Base-by-base conservation (phyloP, 169 alveolate genomes). In the Cryptosporidium ryanae region DNA sequence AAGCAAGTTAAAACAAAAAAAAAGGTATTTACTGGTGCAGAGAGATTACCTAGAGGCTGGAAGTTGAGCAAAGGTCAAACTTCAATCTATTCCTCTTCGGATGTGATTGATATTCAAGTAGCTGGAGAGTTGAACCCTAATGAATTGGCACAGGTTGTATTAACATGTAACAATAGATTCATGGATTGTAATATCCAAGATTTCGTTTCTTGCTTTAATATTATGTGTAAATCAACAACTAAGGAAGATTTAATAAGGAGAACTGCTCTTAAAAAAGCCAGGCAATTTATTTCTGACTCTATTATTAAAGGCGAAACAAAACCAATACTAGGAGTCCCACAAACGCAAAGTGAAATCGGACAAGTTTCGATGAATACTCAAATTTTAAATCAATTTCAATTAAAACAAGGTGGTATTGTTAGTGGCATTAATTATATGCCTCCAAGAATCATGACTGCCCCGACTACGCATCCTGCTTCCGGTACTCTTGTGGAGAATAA, bases 131-230 rank as follows among this genome's bases (percentile, higher is more conserved):
- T 76, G 18, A 70, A 76, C 23, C 87, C 87, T 2, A 76, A 59
- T 38, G 76, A 76, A 17, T 52, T 76, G 15, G 64, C 59, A 4
- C 61, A 76, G 54, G 87, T 59, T 7, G 25, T 76, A 3, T 55
- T 76, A 32, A 76, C 87, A 17, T 76, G 87, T 32, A 76, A 76
- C 43, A 76, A 76, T 31, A 61, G 25, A n/a, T 59, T 55, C 17
- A 76, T 76, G 87, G 63, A 76, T 23, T 76, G 87, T 8, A 59
- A 76, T 29, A 57, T 76, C 17, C 68, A 76, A 43, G 87, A 59
- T 32, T 76, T 76, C 12, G 49, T 59, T 10, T 76, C 87, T 5
- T 76, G 87, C 50, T 76, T 76, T 43, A 76, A 61, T 61, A 48
- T 76, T 27, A 27, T 76, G 23, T 76, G 87, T 55, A 76, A 44